These are phyloP conservation scores for Thalassiosira exigua DNA, from an alignment of 352 stramenopile genomes.

Conservation along the genomic window DNA sequence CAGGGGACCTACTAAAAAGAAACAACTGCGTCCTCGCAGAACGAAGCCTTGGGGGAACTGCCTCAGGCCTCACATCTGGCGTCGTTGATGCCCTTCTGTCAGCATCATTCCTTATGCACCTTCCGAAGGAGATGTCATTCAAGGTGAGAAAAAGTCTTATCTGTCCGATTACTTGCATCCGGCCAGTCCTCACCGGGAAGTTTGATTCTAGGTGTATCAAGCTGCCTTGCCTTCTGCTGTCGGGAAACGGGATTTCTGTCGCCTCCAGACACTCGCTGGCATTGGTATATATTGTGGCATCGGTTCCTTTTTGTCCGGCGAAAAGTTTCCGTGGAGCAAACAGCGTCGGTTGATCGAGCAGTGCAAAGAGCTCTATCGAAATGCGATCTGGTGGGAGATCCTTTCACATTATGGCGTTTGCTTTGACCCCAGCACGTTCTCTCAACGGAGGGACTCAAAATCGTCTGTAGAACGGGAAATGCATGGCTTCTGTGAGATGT, in stretches of 20 bases:
- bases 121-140: conserved; percentile 80
- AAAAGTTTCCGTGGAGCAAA: conserved; percentile 71
- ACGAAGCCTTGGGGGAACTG: conserved; percentile 73
- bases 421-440: conserved; percentile 72
- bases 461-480: conserved; percentile 35
- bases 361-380: conserved; percentile 64
- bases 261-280: conserved; percentile 69
- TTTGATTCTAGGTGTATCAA: conserved; percentile 67
- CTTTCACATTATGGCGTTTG: conserved; percentile 59
- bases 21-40: conserved; percentile 62
- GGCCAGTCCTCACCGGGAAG: too few relatives aligned
- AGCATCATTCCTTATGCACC: conserved; percentile 71
- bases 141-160: conserved; percentile 50
- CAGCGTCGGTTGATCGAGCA: conserved; percentile 76
- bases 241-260: conserved; percentile 71
- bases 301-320: conserved; percentile 37
- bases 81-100: conserved; percentile 75
- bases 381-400: conserved; percentile 73
- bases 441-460: conserved; percentile 31
- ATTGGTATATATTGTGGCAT: conserved; percentile 67
- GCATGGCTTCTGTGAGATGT: conserved; percentile 48
- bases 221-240: conserved; percentile 72
- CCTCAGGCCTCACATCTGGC: conserved; percentile 75
- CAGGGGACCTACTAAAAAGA: conserved; percentile 30
- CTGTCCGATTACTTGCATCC: conserved; percentile 39